Conservation (phyloP, 441 rosid genomes). For the Theobroma grandiflorum region DNA sequence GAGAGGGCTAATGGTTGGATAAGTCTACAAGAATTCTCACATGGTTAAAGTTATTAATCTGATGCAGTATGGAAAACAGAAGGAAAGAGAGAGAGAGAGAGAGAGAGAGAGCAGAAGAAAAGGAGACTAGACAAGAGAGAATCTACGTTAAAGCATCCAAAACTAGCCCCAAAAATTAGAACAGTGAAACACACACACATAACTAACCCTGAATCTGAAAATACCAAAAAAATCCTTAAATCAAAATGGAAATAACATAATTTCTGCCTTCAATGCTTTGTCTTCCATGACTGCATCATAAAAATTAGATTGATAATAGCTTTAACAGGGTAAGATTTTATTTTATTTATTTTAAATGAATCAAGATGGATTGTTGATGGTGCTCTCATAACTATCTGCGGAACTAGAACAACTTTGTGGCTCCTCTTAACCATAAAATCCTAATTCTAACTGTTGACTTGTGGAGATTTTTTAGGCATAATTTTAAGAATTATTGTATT, state of each 20-base stretch:
- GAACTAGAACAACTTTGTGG: neutral
- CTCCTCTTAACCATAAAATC: constrained; percentile 3
- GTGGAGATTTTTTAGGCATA: no score
- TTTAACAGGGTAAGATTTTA: neutral
- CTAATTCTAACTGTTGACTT: constrained; percentile 2
- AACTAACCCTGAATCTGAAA: neutral
- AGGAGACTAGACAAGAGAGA: neutral
- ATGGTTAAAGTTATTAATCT: constrained; percentile 11
- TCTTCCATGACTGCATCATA: neutral
- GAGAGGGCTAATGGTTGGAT: neutral
- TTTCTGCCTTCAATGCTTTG: neutral
- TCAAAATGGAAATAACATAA: neutral
- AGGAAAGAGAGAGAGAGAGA: neutral
- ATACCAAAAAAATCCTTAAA: neutral
- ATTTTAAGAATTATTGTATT: no score
- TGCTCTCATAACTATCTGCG: neutral
- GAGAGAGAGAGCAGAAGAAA: neutral
- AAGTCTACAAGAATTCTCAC: neutral
- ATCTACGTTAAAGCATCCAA: neutral
- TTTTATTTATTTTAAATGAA: constrained; percentile 13
- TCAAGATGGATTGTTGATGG: neutral
- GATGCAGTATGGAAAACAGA: neutral
- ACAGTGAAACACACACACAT: neutral
- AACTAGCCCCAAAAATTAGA: neutral
- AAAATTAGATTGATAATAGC: neutral